Evolutionary conservation across 257 asterid genomes (phyloP), one percentile per base, ranked within the genome.

Genomic region (Nicotiana paniculata): DNA sequence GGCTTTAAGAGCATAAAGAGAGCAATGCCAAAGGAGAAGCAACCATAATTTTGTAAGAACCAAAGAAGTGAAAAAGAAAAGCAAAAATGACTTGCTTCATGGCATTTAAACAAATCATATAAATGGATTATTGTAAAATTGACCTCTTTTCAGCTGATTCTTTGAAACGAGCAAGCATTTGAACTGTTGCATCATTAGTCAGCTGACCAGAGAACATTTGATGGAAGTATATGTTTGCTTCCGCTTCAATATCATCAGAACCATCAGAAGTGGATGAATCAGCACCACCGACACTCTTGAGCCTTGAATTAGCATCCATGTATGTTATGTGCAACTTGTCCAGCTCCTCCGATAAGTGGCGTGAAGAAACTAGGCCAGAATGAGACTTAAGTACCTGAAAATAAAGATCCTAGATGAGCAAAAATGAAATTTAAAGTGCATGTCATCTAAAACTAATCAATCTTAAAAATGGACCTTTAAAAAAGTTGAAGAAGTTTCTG

Each of bases 381-480:
- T 96, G 93, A 85, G 99, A 89, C 87, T 91, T 94, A 82, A 96
- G 98, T 75, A 90, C 95, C 99, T 96, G 92, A 81, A 82, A 84
- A 54, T 86, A 66, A 84, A 80, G 57, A 77, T 75, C 51, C 78
- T 66, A 51, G 70, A 18, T 28, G 79, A 32, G 62, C 30, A 15
- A 39, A 46, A 37, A 75, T 54, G 43, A 78, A 61, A 82, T 65
- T 43, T 62, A 85, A 54, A 81, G 21, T 28, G 24, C 62, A 59
- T 15, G 76, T 9, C 28, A 55, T n/a, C 84, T 28, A 51, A 58
- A 61, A 81, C 61, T 17, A 82, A 4, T 26, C 70, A 67, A 77
- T 65, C 61, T 48, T 74, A 16, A 12, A 70, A 62, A 9, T 66
- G 81, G 55, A 96, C 99, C 99, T 94, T 96, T 59, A 92, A 64